phyloP scores from a whole-genome alignment of 768 basidiomycete species.

The Suillus discolor region DNA sequence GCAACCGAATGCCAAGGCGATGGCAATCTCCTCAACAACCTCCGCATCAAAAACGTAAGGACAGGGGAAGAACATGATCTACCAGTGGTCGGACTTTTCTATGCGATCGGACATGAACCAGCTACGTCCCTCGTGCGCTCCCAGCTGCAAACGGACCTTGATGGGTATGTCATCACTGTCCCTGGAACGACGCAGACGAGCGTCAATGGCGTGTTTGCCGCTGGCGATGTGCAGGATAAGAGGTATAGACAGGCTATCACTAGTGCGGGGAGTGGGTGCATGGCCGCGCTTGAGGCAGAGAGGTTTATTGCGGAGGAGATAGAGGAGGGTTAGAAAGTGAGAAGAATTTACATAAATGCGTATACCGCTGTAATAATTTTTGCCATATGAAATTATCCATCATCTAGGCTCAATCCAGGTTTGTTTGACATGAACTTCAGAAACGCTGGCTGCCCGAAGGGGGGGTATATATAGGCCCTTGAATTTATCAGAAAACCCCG shows the following conservation, averaged over 20 bases:
- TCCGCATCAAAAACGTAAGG: constrained; percentile 80
- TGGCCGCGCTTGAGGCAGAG: constrained; percentile 96
- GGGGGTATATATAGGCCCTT: too few species aligned
- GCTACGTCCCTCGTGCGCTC: constrained; percentile 85
- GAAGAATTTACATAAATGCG: not conserved
- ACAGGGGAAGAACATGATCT: constrained; percentile 85
- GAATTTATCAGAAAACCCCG: too few species aligned
- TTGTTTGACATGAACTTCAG: not conserved
- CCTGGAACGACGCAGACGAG: constrained; percentile 96
- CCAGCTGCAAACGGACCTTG: constrained; percentile 87
- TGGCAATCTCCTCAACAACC: constrained; percentile 85
- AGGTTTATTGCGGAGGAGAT: constrained; percentile 88
- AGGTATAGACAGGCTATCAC: constrained; percentile 94
- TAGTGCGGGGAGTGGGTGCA: constrained; percentile 92
- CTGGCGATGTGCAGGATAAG: constrained; percentile 98
- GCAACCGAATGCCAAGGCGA: constrained; percentile 93
- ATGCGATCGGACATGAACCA: constrained; percentile 95
- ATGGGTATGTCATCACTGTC: constrained; percentile 95
- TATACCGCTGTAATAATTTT: not conserved
- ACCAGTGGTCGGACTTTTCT: constrained; percentile 90
- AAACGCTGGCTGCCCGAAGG: not conserved
- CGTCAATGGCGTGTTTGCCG: constrained; percentile 94
- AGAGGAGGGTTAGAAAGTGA: constrained; percentile 28
- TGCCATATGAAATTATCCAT: not conserved
- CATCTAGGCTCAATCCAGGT: not conserved